Evolutionary conservation across 441 rosid genomes (phyloP), one percentile per base, ranked within the genome.

Genomic region (Populus hybrid): DNA sequence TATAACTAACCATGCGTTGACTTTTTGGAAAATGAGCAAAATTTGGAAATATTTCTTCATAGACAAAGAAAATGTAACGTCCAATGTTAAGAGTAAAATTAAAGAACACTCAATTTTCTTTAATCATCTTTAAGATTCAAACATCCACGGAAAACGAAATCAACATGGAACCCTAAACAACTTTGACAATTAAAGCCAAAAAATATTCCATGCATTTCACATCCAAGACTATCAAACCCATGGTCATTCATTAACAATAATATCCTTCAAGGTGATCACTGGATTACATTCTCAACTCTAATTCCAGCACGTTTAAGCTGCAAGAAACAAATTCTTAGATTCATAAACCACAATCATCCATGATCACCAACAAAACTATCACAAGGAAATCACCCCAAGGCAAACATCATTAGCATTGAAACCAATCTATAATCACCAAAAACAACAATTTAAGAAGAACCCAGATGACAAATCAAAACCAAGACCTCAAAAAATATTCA

Each of bases 381-480:
- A 35, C 28, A 9, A 53, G 6, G 56, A 33, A 76, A 18, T 68
- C 35, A 76, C 68, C 40, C 63, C 40, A 33, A 26, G n/a, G 61
- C 61, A 53, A 53, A 18, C 61, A 16, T 53, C 61, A 18, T 18
- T 53, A 53, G 61, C 61, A 77, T 12, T 7, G 36, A 71, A 56
- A 77, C 31, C 75, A 71, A 77, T n/a, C 68, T 26, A 36, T 66
- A 68, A 71, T 64, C 53, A 77, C 3, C n/a, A 1, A 10, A 75
- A 6, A 4, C 24, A 53, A 53, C 61, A 53, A 53, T 53, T 53
- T 16, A 18, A 53, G 61, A 53, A 16, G 61, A 53, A 53, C 38
- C 28, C 33, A 64, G 23, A 64, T 9, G 35, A 23, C 3, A 31
- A 61, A 21, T 69, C 6, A 36, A 74, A 64, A n/a, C 14, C 26